Evolutionary conservation across 2,329 filamentous ascomycete genomes (phyloP), one percentile per base, ranked within the genome.

Genomic region (Penicillium frequentans): DNA sequence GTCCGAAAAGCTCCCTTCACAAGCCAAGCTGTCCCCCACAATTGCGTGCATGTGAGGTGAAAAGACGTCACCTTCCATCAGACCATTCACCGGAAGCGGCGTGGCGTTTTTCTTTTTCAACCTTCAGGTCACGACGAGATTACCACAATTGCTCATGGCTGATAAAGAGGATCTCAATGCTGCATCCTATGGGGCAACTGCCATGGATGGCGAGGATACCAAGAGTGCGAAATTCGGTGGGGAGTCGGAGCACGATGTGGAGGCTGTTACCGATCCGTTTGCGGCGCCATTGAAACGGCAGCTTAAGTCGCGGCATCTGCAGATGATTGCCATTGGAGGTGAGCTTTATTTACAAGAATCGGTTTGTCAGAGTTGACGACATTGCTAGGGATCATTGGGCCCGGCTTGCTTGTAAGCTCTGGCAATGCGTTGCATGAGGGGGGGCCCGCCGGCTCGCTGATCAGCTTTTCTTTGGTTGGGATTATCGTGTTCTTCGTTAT

Each of bases 381-480:
- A 5, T n/a, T 24, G n/a, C 70, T 75, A 66, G 81, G 81, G 11
- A 84, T 83, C 57, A 84, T 84, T 58, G 89, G 90, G 0, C 88
- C 89, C 4, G 89, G 89, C 23, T 77, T 92, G 42, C 81, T 92
- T 3, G 86, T 91, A 53, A 89, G 89, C 16, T 83, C 87, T 2
- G 89, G 90, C 35, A 85, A 86, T 47, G 89, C 89, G 0, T 76
- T 93, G 24, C 79, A 83, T 13, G 83, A 81, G 43, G 89, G 88
- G 54, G 90, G 90, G 0, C 89, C 90, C 16, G 89, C 87, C 0
- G 86, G 88, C 0, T 74, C 91, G 49, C 71, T 92, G 35, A 90
- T 92, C 67, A 89, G 89, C 1, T 93, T 92, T 62, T 84, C 81
- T 10, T 76, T 90, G 27, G 88, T 91, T 62, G 89, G 87, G 11